Evolutionary conservation across 2,329 filamentous ascomycete species (phyloP).

Genomic region (Exophiala aquamarina): DNA sequence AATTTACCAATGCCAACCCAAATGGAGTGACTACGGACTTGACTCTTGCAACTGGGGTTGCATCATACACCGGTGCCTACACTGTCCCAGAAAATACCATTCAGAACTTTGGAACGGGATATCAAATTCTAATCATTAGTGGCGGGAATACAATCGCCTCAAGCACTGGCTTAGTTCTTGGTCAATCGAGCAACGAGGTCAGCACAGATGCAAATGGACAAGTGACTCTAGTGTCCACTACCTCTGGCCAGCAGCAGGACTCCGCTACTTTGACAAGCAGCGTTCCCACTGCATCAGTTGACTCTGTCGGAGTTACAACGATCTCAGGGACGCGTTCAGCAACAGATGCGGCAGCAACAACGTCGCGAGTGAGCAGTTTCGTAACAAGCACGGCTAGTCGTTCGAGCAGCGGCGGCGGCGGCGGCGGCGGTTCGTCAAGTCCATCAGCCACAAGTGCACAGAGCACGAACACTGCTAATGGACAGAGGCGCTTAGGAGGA

Average conservation of each 20-base stretch:
- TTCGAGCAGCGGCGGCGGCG: background rate
- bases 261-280: background rate
- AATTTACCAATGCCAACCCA: slow-evolving; percentile 41
- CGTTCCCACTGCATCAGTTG: slow-evolving; percentile 6
- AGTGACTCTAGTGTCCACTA: slow-evolving; percentile 8
- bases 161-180: slow-evolving; percentile 4
- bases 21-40: slow-evolving; percentile 5
- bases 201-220: slow-evolving; percentile 5
- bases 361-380: slow-evolving; percentile 4
- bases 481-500: slow-evolving; percentile 3
- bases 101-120: slow-evolving; percentile 7
- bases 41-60: slow-evolving; percentile 12
- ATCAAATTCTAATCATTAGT: slow-evolving; percentile 5
- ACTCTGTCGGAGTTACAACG: slow-evolving; percentile 4
- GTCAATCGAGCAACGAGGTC: slow-evolving; percentile 1
- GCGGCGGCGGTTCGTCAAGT: background rate
- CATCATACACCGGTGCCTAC: slow-evolving; percentile 9
- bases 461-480: slow-evolving; percentile 15
- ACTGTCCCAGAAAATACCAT: slow-evolving; percentile 15
- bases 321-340: slow-evolving; percentile 2
- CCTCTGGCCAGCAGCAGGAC: background rate
- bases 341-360: background rate
- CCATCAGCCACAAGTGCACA: slow-evolving; percentile 3
- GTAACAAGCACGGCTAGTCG: slow-evolving; percentile 5
- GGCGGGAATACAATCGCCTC: slow-evolving; percentile 7